These are phyloP conservation scores for Aspergillus pseudoterreus DNA, from an alignment of 2,329 filamentous ascomycete genomes.

Conservation along the genomic window DNA sequence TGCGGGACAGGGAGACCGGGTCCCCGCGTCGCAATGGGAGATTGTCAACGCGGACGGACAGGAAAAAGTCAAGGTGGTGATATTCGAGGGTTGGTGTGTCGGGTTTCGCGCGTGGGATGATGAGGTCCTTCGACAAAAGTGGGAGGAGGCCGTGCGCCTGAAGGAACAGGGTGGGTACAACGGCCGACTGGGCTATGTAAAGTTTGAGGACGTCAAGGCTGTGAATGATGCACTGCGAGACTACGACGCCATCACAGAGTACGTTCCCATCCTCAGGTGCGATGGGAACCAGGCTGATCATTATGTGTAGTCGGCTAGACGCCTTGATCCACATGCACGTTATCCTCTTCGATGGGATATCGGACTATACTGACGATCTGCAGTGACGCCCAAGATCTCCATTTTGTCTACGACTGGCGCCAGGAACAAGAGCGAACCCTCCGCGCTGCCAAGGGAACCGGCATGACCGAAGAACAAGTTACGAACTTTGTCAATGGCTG, in stretches of 20 bases:
- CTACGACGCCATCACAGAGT: conserved; percentile 59
- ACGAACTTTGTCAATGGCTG: conserved; percentile 68
- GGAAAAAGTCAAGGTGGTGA: conserved; percentile 56
- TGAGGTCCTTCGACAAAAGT: conserved; percentile 52
- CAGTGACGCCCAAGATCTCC: conserved; percentile 66
- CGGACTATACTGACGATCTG: conserved; percentile 1
- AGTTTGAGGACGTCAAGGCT: conserved; percentile 53
- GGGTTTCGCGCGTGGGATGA: conserved; percentile 69
- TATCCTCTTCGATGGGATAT: neutral
- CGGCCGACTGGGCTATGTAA: conserved; percentile 52
- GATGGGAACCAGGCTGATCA: conserved; percentile 10
- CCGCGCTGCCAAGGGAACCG: conserved; percentile 61
- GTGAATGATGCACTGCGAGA: conserved; percentile 56
- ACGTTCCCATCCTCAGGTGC: conserved; percentile 4
- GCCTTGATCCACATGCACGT: conserved; percentile 62
- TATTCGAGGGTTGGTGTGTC: conserved; percentile 90
- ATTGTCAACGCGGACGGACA: conserved; percentile 41
- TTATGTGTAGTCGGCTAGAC: conserved; percentile 48
- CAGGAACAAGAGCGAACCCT: conserved; percentile 74
- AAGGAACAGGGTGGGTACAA: conserved; percentile 49
- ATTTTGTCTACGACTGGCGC: conserved; percentile 81
- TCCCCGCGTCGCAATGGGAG: conserved; percentile 60
- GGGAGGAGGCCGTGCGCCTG: conserved; percentile 44
- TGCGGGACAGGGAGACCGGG: conserved; percentile 71
- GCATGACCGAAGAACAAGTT: conserved; percentile 81